These are phyloP conservation scores for Candida golubevii DNA, from an alignment of 805 yeast genomes.

Conservation along the genomic window DNA sequence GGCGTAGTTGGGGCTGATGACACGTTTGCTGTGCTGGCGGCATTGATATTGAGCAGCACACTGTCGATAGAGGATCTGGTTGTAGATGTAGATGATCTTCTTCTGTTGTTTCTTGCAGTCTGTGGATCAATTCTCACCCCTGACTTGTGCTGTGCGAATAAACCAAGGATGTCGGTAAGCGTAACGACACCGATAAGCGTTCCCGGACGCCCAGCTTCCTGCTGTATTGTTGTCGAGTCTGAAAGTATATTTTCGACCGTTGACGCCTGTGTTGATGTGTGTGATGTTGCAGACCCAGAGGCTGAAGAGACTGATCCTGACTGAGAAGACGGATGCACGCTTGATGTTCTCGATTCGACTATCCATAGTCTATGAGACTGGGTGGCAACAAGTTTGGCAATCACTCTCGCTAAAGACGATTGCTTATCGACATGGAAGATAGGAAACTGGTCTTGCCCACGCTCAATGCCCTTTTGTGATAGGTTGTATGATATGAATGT, in stretches of 20 bases:
- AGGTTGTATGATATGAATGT: conserved; percentile 85
- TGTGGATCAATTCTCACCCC: conserved; percentile 81
- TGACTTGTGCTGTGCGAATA: conserved; percentile 63
- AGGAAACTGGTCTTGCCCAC: conserved; percentile 95
- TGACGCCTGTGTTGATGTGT: conserved; percentile 10
- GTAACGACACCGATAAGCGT: conserved; percentile 88
- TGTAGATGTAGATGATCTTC: conserved; percentile 50
- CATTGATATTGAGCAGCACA: conserved; percentile 4
- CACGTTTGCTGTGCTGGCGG: not conserved
- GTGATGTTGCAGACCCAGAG: conserved; percentile 14
- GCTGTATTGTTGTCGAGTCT: conserved; percentile 9
- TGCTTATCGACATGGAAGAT: conserved; percentile 85
- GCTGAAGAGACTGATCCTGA: conserved; percentile 8
- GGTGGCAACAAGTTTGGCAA: conserved; percentile 95
- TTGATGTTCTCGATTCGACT: conserved; percentile 41
- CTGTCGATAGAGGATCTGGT: conserved; percentile 19
- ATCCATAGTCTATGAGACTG: conserved; percentile 88
- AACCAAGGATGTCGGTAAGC: conserved; percentile 80
- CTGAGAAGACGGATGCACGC: conserved; percentile 14
- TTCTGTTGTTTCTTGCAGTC: conserved; percentile 82
- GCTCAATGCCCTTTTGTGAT: conserved; percentile 83
- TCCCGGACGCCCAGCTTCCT: conserved; percentile 56
- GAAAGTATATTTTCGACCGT: conserved; percentile 15
- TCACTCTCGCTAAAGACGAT: conserved; percentile 78
- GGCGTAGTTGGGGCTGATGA: conserved; percentile 10